Evolutionary conservation across 306 rosid genomes (phyloP), one percentile per base, ranked within the genome.

Genomic region (Canavalia gladiata): DNA sequence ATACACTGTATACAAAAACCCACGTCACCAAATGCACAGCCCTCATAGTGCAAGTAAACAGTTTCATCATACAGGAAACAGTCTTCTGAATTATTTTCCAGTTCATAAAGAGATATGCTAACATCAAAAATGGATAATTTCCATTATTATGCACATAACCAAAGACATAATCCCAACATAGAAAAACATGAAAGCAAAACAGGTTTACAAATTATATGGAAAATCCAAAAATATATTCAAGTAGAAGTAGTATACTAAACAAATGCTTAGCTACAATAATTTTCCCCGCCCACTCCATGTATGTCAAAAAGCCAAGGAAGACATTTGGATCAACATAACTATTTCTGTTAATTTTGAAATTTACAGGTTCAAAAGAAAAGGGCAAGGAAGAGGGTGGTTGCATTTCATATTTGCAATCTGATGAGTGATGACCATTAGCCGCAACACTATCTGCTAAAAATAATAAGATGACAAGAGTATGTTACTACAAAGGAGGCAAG

Each of bases 381-480:
- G 66, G 68, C 18, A 59, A n/a, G 43, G 11, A 75, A 86, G 72
- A 57, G 39, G 60, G 68, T 69, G 37, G 57, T 68, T 79, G 31
- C 76, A 54, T 49, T 49, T 62, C 68, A 56, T 62, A 76, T 18
- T 18, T 18, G 25, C 25, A 18, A 18, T 18, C 25, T 18, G 25
- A 28, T 72, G 75, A 75, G n/a, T 7, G 78, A 54, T 65, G 80
- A 81, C 51, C 6, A 68, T 83, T 69, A 68, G 72, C 77, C 77
- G 60, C 89, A 46, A 46, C 65, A 77, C 84, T 64, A 69, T 78
- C 68, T 33, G 68, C 50, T 80, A 62, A 76, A 62, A 67, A 72
- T 2, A 67, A 4, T 28, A 71, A 34, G 62, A 75, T 33, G 46
- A 51, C 49, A 39, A 80, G 66, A 13, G 67, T 35, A 68, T 47